These are phyloP conservation scores for Danielozyma ontarioensis DNA, from an alignment of 805 yeast species.

Conservation along the genomic window DNA sequence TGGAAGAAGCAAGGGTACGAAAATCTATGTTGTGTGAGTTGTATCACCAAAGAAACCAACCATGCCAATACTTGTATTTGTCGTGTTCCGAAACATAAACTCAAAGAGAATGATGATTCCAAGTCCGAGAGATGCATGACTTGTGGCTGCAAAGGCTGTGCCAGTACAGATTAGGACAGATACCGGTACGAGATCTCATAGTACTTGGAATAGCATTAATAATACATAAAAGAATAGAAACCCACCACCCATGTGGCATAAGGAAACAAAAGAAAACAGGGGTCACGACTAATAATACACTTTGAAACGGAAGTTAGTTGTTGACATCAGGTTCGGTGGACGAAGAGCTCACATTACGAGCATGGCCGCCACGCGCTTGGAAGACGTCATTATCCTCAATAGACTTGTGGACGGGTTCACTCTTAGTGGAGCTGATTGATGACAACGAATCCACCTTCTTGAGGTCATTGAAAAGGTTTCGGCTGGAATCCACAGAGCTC, in stretches of 20 bases:
- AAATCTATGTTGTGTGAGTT: constrained; percentile 73
- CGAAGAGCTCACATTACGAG: constrained; percentile 1
- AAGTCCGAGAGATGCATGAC: constrained; percentile 53
- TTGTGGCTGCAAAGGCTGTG: constrained; percentile 85
- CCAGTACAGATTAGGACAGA: constrained; percentile 57
- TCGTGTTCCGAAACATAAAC: constrained; percentile 66
- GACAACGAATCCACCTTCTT: constrained; percentile 10
- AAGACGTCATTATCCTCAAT: background rate
- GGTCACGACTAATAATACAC: too few relatives aligned
- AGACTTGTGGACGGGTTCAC: background rate
- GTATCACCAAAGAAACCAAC: constrained; percentile 63
- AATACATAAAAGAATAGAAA: constrained; percentile 4
- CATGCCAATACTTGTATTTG: constrained; percentile 72
- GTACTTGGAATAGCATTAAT: constrained; percentile 1
- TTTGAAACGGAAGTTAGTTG: too few relatives aligned
- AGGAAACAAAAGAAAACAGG: too few relatives aligned
- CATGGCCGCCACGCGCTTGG: background rate
- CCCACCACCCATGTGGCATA: background rate
- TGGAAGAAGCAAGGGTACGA: constrained; percentile 87
- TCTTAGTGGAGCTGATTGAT: constrained; percentile 1
- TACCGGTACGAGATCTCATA: background rate
- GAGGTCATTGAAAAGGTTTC: constrained; percentile 16
- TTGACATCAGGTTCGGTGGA: constrained; percentile 7
- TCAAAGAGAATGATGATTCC: constrained; percentile 22
- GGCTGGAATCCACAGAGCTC: constrained; percentile 8